Evolutionary conservation across 768 basidiomycete genomes (phyloP).

Genomic region (Kwoniella europaea): DNA sequence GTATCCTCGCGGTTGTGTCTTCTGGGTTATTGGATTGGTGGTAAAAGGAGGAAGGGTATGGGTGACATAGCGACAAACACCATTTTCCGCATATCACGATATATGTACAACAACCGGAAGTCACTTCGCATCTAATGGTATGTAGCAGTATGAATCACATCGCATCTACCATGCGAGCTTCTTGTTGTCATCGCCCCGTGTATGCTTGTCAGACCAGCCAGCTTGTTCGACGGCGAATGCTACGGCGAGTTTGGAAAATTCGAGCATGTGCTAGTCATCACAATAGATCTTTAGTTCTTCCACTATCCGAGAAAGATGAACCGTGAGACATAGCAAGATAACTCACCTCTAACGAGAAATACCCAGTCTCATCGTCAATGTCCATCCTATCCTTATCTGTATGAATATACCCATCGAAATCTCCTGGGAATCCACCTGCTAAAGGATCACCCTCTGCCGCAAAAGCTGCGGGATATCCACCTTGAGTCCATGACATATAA

Average conservation of each 20-base stretch:
- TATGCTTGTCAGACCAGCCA: constrained; percentile 32
- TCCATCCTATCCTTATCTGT: constrained; percentile 37
- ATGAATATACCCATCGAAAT: constrained; percentile 39
- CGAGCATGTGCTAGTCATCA: constrained; percentile 68
- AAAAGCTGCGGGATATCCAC: constrained; percentile 39
- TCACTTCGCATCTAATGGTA: neutral
- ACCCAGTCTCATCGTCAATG: constrained; percentile 32
- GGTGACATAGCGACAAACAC: too few relatives aligned
- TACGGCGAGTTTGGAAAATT: constrained; percentile 76
- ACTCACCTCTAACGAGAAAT: constrained; percentile 43
- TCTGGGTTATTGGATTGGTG: constrained; percentile 8
- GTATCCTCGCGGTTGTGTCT: neutral
- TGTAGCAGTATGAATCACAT: neutral
- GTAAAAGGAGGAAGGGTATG: neutral
- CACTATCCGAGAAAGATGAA: too few relatives aligned
- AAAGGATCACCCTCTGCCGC: constrained; percentile 35
- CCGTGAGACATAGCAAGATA: too few relatives aligned
- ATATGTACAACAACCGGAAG: too few relatives aligned
- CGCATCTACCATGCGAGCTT: neutral
- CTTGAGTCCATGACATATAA: constrained; percentile 40
- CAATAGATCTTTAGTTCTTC: neutral
- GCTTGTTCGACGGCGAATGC: constrained; percentile 72
- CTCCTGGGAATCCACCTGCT: constrained; percentile 31
- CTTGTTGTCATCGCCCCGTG: constrained; percentile 24
- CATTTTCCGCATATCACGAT: too few relatives aligned